These are phyloP conservation scores for Coemansia brasiliensis DNA, from an alignment of 192 early-diverging fungal species.

Conservation along the genomic window DNA sequence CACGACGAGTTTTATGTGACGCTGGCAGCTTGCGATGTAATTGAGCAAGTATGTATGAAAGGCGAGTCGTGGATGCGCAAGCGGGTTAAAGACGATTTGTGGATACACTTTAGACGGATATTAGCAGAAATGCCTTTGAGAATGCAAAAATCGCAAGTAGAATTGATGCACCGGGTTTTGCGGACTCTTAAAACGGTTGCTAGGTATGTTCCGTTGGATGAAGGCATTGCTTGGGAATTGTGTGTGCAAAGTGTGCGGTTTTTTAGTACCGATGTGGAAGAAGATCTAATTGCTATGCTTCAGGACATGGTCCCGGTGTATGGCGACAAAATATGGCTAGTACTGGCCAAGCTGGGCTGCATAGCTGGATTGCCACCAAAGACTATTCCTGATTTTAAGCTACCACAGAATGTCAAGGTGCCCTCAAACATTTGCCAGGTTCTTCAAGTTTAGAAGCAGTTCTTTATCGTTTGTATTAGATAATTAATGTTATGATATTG, in stretches of 20 bases:
- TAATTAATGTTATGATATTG: too few relatives aligned
- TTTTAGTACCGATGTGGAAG: slow-evolving; percentile 9
- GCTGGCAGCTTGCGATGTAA: slow-evolving; percentile 39
- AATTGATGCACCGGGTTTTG: slow-evolving; percentile 17
- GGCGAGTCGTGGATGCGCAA: slow-evolving; percentile 46
- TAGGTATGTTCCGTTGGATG: slow-evolving; percentile 30
- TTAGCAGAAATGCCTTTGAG: background rate
- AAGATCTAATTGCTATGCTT: slow-evolving; percentile 16
- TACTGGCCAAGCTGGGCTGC: slow-evolving; percentile 28
- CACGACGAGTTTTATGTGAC: slow-evolving; percentile 31
- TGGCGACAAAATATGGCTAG: slow-evolving; percentile 46
- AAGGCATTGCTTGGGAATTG: slow-evolving; percentile 27
- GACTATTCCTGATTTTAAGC: slow-evolving; percentile 14
- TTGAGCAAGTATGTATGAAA: slow-evolving; percentile 27
- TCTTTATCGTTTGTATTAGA: too few relatives aligned
- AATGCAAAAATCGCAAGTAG: slow-evolving; percentile 8
- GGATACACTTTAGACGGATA: slow-evolving; percentile 19
- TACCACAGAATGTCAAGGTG: slow-evolving; percentile 5
- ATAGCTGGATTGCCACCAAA: background rate
- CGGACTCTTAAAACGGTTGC: slow-evolving; percentile 32
- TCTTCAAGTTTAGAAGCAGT: too few relatives aligned
- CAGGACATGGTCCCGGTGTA: slow-evolving; percentile 34
- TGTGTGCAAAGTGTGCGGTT: slow-evolving; percentile 12
- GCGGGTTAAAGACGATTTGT: slow-evolving; percentile 40
- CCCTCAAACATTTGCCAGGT: slow-evolving; percentile 8